Conservation (phyloP, 164 flowering plant species). For the Aristolochia californica region DNA sequence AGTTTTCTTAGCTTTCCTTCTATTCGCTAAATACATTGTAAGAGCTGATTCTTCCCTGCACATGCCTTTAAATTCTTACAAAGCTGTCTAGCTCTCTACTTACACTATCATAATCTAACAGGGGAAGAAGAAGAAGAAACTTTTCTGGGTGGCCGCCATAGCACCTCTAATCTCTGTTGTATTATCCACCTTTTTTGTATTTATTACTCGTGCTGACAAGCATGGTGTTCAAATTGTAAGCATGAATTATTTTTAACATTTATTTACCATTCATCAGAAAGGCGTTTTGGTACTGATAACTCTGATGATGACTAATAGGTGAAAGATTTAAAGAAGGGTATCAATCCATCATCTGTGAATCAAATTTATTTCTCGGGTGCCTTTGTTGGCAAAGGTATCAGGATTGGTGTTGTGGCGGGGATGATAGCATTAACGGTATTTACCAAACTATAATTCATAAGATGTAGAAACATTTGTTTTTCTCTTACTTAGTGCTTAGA, state of each 20-base stretch:
- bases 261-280: background rate
- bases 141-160: constrained; percentile 87
- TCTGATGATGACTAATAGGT: constrained; percentile 37
- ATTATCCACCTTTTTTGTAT: constrained; percentile 75
- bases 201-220: constrained; percentile 69
- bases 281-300: constrained; percentile 3
- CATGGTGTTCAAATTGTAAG: constrained; percentile 84
- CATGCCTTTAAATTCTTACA: background rate
- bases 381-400: constrained; percentile 44
- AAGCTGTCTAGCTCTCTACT: background rate
- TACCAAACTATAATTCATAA: background rate
- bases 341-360: constrained; percentile 58
- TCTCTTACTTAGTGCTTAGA: background rate
- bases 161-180: constrained; percentile 81
- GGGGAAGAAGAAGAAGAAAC: constrained; percentile 81
- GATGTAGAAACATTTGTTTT: background rate
- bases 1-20: constrained; percentile 58
- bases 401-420: constrained; percentile 70
- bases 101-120: constrained; percentile 20
- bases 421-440: constrained; percentile 79
- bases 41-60: constrained; percentile 17
- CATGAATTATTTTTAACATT: background rate
- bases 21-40: constrained; percentile 62
- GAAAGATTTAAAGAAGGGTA: constrained; percentile 48
- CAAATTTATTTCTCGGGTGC: constrained; percentile 58